Conservation (phyloP, 768 basidiomycete species). For the Suillus paluster region DNA sequence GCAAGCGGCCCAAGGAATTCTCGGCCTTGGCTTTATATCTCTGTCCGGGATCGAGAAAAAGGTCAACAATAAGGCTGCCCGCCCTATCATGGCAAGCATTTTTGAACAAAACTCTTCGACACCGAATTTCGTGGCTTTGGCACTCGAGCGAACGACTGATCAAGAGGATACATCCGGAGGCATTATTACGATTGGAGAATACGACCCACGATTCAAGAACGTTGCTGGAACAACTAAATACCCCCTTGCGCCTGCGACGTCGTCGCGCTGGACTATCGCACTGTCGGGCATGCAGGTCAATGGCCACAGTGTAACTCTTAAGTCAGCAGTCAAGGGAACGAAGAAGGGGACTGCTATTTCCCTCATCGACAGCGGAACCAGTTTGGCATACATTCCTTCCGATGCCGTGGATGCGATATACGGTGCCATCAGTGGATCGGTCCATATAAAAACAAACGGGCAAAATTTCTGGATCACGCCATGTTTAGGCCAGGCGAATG, state of each 20-base stretch:
- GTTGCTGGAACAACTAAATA: slow-evolving; percentile 37
- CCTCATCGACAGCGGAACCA: slow-evolving; percentile 50
- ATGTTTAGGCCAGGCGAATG: slow-evolving; percentile 32
- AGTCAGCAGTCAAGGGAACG: slow-evolving; percentile 34
- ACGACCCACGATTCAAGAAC: slow-evolving; percentile 37
- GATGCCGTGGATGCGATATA: slow-evolving; percentile 44
- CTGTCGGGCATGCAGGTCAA: slow-evolving; percentile 43
- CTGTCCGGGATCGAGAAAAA: slow-evolving; percentile 27
- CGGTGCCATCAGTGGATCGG: slow-evolving; percentile 40
- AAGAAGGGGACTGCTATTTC: slow-evolving; percentile 38
- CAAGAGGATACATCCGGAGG: slow-evolving; percentile 46
- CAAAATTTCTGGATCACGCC: slow-evolving; percentile 44
- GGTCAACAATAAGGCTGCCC: slow-evolving; percentile 17
- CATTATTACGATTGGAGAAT: slow-evolving; percentile 47
- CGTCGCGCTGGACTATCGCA: slow-evolving; percentile 47
- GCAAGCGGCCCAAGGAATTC: slow-evolving; percentile 24
- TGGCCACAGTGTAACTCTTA: slow-evolving; percentile 29
- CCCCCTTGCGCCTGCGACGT: slow-evolving; percentile 38
- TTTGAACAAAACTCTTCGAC: slow-evolving; percentile 38
- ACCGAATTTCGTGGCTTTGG: slow-evolving; percentile 46
- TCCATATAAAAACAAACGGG: slow-evolving; percentile 32
- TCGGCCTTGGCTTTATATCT: slow-evolving; percentile 31
- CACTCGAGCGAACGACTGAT: slow-evolving; percentile 46
- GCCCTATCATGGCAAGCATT: slow-evolving; percentile 44
- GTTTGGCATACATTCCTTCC: slow-evolving; percentile 40